Base-by-base conservation (phyloP, 495 filamentous ascomycete species). In the Daldinia childiae region DNA sequence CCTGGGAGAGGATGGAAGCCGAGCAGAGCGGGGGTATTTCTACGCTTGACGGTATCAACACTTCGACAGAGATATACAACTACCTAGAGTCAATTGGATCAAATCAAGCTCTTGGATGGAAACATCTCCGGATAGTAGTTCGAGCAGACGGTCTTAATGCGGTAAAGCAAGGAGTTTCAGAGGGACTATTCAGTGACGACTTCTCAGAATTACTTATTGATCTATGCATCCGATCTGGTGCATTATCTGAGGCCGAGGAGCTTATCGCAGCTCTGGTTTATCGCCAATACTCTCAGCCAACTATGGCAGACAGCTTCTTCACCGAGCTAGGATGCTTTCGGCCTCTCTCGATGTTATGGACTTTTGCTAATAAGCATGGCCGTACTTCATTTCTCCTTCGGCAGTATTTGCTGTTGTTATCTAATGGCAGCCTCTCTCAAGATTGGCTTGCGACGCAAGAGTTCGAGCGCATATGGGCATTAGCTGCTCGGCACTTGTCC, bases 141-240 rank as follows among this genome's bases (percentile, higher is more conserved):
- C 86, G 91, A 61, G 85, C 90, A 5, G 90, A 93, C 61, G 90
- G 89, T n/a, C 75, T 93, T 9, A 71, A 80, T 36, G 78, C 91
- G 34, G 74, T 94, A 30, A 82, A 80, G 54, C 63, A 68, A 24
- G 76, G 64, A 19, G 73, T 78, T 7, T 17, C 32, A 12, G 76
- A 79, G 24, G 72, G 67, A 0, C 36, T 80, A 9, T 77, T 79
- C 21, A 76, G 79, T n/a, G 69, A 79, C 17, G 64, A 80, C 17
- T 77, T 84, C 12, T 78, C 77, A 21, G 72, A 71, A 52, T 39
- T 79, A 15, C 60, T 87, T 3, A 74, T 87, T 26, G 68, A 77
- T 26, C 69, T 87, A 14, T 87, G 83, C 30, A 65, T 79, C 3
- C 67, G 79, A 39, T 66, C 74, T 29, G 71, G 77, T 9, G 79